Base-by-base conservation (phyloP, 768 basidiomycete species). In the Boletus rex-veris region DNA sequence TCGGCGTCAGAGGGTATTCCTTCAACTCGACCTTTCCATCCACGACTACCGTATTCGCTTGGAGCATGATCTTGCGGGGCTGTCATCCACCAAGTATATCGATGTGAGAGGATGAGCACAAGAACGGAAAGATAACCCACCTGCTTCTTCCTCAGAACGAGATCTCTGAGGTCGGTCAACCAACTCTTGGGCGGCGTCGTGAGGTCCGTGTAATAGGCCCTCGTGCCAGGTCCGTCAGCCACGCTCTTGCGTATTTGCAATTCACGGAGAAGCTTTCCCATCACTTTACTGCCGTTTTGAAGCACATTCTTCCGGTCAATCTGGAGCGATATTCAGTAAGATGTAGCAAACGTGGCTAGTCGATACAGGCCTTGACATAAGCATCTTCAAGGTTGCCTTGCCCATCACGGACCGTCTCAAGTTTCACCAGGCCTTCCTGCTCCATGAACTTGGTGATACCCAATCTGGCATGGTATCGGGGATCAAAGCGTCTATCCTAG, bases 191-290 rank as follows among this genome's bases (percentile, higher is more conserved):
- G 69, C 4, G 92, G 92, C 41, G 79, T 83, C 8, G 92, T 94
- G 57, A 94, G 75, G 35, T 81, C 76, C n/a, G 80, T 86, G 68
- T 92, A 94, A 74, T 82, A 94, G 55, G 78, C 73, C 33, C 84
- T 81, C n/a, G 91, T 83, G 2, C 90, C 91, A 9, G 82, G 70
- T 43, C 87, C 90, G 66, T 92, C 90, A 19, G 90, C 90, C 3
- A 88, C 90, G 65, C 88, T 88, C 80, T 86, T 92, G 58, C 84
- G 84, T 33, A 92, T 86, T 68, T 94, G 92, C 15, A 94, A 75
- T 52, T 90, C 83, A 41, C 92, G 64, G 31, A 95, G 77, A 14
- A 94, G 80, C 64, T 86, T 83, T 45, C 88, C 90, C 49, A 80
- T 84, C 8, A 80, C 83, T 50, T 78, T 77, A 55, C 79, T 80